Percentiles rank a stretch among this genome's conserved stretches.
Conservation (phyloP, 495 filamentous ascomycete genomes). For the Sabuloglossum arenarium region DNA sequence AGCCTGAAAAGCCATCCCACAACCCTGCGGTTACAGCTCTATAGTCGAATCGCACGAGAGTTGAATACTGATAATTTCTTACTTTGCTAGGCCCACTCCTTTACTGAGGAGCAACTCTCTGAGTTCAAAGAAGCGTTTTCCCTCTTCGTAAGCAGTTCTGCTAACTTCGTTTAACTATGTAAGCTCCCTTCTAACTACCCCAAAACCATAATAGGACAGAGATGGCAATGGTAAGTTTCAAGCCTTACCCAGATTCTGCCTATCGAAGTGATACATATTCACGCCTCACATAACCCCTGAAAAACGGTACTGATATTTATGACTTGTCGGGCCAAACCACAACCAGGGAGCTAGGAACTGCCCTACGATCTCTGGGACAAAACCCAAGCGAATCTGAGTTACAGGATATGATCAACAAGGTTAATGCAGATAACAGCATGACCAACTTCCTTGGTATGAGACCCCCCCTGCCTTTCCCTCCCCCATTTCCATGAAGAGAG, state of each 20-base stretch:
- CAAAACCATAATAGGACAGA: slow-evolving; percentile 52
- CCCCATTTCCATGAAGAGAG: no score
- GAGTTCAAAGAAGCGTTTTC: slow-evolving; percentile 99
- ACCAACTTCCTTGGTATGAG: slow-evolving; percentile 96
- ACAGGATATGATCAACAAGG: slow-evolving; percentile 99
- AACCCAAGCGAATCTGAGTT: slow-evolving; percentile 97
- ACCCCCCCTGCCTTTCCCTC: no score
- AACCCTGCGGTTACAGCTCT: no score
- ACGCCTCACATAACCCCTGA: no score
- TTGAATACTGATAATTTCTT: no score
- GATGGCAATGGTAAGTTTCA: slow-evolving; percentile 94
- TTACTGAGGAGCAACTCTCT: slow-evolving; percentile 98
- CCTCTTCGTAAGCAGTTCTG: slow-evolving; percentile 94
- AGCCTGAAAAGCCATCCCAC: no score
- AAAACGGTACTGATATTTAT: background rate
- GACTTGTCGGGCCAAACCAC: slow-evolving; percentile 73
- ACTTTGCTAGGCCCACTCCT: no score
- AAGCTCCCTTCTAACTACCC: background rate
- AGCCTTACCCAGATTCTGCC: no score
- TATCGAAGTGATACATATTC: no score
- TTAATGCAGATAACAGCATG: slow-evolving; percentile 98
- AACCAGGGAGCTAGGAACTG: slow-evolving; percentile 95
- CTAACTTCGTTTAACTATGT: background rate
- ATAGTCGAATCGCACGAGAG: no score
- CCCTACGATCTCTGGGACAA: slow-evolving; percentile 98